Conservation (phyloP, 352 stramenopile genomes). For the Globisporangium perplexum region DNA sequence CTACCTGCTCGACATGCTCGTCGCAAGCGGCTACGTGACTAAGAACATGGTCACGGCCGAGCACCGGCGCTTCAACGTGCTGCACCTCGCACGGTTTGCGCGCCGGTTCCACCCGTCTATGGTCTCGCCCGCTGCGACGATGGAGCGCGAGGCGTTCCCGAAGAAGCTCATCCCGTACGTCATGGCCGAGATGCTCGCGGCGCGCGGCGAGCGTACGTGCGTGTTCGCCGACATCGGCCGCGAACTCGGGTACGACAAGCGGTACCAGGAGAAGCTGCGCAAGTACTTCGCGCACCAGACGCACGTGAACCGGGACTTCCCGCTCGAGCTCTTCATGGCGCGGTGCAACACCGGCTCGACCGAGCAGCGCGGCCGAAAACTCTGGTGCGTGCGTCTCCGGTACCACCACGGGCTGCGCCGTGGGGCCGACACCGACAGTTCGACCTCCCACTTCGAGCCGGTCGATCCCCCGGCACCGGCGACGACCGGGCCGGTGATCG, state of each 20-base stretch:
- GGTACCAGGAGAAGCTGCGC: conserved; percentile 72
- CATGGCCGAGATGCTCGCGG: conserved; percentile 61
- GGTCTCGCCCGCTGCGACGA: conserved; percentile 43
- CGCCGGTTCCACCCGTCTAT: conserved; percentile 62
- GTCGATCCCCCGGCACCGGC: conserved; percentile 3
- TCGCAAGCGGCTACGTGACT: conserved; percentile 44
- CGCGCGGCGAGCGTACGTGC: conserved; percentile 57
- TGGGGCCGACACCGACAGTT: conserved; percentile 10
- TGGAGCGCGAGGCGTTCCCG: conserved; percentile 50
- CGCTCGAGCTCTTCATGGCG: conserved; percentile 77
- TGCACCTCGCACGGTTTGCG: conserved; percentile 67
- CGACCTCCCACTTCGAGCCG: conserved; percentile 16
- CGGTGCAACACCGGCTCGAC: conserved; percentile 52
- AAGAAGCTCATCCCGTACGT: conserved; percentile 53
- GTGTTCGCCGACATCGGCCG: conserved; percentile 84
- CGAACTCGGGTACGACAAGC: conserved; percentile 73
- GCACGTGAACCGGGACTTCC: conserved; percentile 44
- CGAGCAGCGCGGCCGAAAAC: conserved; percentile 58
- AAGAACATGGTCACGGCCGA: conserved; percentile 78
- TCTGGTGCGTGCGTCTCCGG: conserved; percentile 70
- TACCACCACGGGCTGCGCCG: conserved; percentile 9
- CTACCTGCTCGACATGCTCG: conserved; percentile 78
- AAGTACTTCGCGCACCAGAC: conserved; percentile 83
- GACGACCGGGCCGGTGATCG: conserved; percentile 37
- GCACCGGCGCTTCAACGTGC: conserved; percentile 72